Evolutionary conservation across 495 filamentous ascomycete species (phyloP).

Genomic region (Podospora tetraspora): DNA sequence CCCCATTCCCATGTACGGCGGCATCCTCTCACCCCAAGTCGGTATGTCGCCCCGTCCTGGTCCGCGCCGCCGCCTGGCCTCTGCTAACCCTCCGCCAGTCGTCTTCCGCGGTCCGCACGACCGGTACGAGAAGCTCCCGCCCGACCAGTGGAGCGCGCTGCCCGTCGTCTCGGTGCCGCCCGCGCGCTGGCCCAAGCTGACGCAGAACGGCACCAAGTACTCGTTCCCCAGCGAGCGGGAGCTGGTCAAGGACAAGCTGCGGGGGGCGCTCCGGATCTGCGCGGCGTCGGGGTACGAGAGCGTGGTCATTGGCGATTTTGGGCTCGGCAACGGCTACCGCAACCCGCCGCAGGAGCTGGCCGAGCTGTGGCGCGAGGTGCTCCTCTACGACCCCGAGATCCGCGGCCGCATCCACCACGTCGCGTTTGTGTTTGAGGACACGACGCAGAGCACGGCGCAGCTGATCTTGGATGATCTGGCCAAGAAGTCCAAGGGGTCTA

Average conservation of each 20-base stretch:
- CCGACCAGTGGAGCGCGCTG: constrained; percentile 45
- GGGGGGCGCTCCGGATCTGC: constrained; percentile 62
- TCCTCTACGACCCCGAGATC: constrained; percentile 61
- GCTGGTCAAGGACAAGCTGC: constrained; percentile 66
- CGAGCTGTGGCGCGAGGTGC: constrained; percentile 60
- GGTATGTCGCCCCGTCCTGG: constrained; percentile 38
- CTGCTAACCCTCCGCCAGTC: constrained; percentile 22
- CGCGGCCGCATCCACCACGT: constrained; percentile 61
- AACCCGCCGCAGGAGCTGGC: constrained; percentile 66
- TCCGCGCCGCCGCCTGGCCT: neutral
- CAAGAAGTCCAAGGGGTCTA: constrained; percentile 37
- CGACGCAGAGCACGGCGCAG: constrained; percentile 38
- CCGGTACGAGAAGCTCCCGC: constrained; percentile 41
- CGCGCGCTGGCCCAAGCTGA: constrained; percentile 64
- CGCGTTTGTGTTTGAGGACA: constrained; percentile 63
- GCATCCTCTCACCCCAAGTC: constrained; percentile 61
- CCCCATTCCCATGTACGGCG: constrained; percentile 60
- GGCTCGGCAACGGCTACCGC: constrained; percentile 60
- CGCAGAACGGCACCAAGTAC: constrained; percentile 58
- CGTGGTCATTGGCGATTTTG: constrained; percentile 66
- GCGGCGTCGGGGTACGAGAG: constrained; percentile 52
- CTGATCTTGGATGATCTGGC: constrained; percentile 45
- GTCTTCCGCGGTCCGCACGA: constrained; percentile 47
- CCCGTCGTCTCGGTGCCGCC: constrained; percentile 69
- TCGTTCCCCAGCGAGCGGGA: constrained; percentile 63